phyloP scores from a whole-genome alignment of 176 grass and related monocot genomes.

The Phyllostachys edulis region DNA sequence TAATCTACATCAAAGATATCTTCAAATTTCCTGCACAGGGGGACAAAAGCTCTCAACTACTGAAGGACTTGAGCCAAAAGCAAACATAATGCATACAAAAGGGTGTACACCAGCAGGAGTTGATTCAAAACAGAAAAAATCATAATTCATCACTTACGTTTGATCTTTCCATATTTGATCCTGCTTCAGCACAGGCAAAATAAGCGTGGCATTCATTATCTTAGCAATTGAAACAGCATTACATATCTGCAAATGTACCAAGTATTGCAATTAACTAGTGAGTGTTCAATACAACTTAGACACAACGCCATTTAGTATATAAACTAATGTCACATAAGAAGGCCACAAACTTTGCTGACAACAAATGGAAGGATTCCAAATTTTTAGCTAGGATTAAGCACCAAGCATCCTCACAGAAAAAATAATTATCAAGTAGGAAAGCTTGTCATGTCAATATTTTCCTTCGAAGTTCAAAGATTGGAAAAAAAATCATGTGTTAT shows the following conservation, averaged over 20 bases:
- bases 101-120: background rate
- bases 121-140: background rate
- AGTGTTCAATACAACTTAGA: background rate
- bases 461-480: background rate
- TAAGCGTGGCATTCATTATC: constrained; percentile 93
- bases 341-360: background rate
- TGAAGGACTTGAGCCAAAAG: background rate
- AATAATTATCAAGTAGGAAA: background rate
- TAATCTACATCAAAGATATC: constrained; percentile 98
- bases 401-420: background rate
- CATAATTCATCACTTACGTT: constrained; percentile 54
- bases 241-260: constrained; percentile 69
- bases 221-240: constrained; percentile 99
- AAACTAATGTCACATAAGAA: background rate
- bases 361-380: background rate
- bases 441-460: background rate
- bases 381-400: background rate
- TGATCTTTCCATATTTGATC: constrained; percentile 99
- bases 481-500: background rate
- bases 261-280: constrained; percentile 3
- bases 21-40: constrained; percentile 86
- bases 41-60: constrained; percentile 24
- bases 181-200: constrained; percentile 96
- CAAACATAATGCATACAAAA: constrained; percentile 15
- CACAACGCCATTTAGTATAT: background rate